A percentile compares a stretch with the other conserved stretches of the same genome.
Conservation (phyloP, 768 basidiomycete genomes). For the Pulveroboletus sp. region DNA sequence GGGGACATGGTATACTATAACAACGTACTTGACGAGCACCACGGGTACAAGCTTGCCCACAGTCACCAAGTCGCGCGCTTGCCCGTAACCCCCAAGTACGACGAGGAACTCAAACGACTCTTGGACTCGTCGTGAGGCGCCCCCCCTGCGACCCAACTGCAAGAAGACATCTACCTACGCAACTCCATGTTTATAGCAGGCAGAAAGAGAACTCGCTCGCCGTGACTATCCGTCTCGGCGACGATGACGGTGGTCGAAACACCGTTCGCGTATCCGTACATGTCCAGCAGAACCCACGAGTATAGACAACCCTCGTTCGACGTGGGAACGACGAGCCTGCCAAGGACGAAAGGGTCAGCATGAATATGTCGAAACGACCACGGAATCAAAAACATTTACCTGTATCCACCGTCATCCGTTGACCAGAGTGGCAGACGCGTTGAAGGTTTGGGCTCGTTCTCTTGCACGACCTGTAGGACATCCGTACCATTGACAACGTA, state of each 20-base stretch:
- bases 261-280: conserved; percentile 23
- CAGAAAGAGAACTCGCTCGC: conserved; percentile 8
- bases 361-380: background rate
- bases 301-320: conserved; percentile 18
- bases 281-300: conserved; percentile 20
- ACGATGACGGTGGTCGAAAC: conserved; percentile 18
- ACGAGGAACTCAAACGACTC: no score
- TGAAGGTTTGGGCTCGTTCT: background rate
- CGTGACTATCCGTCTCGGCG: background rate
- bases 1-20: no score
- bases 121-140: no score
- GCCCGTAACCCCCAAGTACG: no score
- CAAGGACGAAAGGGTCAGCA: background rate
- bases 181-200: conserved; percentile 12
- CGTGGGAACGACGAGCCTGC: conserved; percentile 15
- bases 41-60: no score
- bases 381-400: conserved; percentile 13
- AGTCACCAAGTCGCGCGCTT: no score
- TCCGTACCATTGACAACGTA: conserved; percentile 33
- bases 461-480: conserved; percentile 32
- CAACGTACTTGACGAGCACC: no score
- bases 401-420: conserved; percentile 38
- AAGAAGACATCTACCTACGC: conserved; percentile 1
- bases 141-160: no score
- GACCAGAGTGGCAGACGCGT: conserved; percentile 30